Conservation (phyloP, 306 rosid genomes). For the Benincasa hispida region DNA sequence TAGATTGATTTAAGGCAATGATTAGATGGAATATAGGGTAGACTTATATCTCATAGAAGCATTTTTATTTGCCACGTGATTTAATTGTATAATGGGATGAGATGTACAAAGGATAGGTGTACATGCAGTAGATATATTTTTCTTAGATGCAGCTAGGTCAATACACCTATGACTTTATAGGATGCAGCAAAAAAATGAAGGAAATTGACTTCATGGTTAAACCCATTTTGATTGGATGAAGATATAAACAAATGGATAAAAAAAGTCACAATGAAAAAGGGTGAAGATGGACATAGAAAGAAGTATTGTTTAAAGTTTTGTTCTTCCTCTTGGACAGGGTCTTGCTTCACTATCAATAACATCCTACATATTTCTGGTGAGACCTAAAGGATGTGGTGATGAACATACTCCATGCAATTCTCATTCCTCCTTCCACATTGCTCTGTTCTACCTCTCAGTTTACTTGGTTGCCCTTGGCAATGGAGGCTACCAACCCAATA, state of each 20-base stretch:
- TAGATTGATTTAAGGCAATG: too few species aligned
- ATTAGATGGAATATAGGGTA: too few species aligned
- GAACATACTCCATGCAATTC: conserved; percentile 32
- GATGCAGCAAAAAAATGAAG: neutral
- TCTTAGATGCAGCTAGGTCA: too few species aligned
- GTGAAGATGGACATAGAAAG: neutral
- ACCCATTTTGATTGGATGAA: neutral
- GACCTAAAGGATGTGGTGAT: conserved; percentile 59
- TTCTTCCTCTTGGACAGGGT: conserved; percentile 32
- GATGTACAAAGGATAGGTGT: too few species aligned
- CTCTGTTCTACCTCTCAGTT: conserved; percentile 45
- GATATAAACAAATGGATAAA: neutral
- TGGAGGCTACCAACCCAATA: conserved; percentile 76
- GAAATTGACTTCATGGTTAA: neutral
- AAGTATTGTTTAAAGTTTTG: neutral
- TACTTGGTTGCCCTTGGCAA: conserved; percentile 65
- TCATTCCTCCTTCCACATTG: conserved; percentile 21
- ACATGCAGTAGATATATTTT: too few species aligned
- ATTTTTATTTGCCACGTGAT: too few species aligned
- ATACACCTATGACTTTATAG: too few species aligned
- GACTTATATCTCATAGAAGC: too few species aligned
- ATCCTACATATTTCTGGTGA: conserved; percentile 39
- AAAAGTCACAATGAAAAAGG: neutral
- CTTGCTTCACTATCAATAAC: conserved; percentile 39
- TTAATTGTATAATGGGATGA: too few species aligned